phyloP scores from a whole-genome alignment of 1,139 yeast genomes.

The Yamadazyma dushanensis region DNA sequence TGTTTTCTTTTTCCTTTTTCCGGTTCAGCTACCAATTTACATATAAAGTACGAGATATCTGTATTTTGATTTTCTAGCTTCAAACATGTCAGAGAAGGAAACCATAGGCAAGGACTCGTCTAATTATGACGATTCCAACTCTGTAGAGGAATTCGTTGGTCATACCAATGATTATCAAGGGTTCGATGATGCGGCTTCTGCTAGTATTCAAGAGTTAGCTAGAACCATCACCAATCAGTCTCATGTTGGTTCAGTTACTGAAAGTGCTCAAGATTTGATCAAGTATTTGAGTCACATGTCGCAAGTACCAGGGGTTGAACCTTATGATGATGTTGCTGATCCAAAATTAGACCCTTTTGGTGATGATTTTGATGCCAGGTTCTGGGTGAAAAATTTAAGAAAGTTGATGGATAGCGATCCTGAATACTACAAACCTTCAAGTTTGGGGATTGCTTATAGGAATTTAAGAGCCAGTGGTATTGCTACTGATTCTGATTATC shows the following conservation, averaged over 20 bases:
- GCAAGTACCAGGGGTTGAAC: slow-evolving; percentile 50
- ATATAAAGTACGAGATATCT: neutral
- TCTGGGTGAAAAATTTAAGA: slow-evolving; percentile 29
- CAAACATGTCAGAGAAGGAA: slow-evolving; percentile 3
- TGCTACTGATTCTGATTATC: slow-evolving; percentile 79
- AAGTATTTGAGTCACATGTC: slow-evolving; percentile 50
- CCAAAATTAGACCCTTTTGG: slow-evolving; percentile 34
- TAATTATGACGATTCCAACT: slow-evolving; percentile 12
- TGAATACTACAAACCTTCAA: slow-evolving; percentile 62
- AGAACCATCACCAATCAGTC: slow-evolving; percentile 28
- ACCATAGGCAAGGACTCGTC: slow-evolving; percentile 10
- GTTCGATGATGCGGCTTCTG: slow-evolving; percentile 27
- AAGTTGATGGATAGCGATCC: slow-evolving; percentile 43
- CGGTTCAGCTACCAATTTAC: neutral
- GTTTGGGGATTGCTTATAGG: slow-evolving; percentile 68
- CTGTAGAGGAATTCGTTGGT: slow-evolving; percentile 14
- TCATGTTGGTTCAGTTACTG: slow-evolving; percentile 19
- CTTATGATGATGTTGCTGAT: slow-evolving; percentile 22
- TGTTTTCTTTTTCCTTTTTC: neutral
- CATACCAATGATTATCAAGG: slow-evolving; percentile 28
- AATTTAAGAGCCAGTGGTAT: slow-evolving; percentile 71
- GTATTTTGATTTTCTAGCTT: neutral
- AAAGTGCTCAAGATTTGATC: slow-evolving; percentile 52
- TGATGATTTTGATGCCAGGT: slow-evolving; percentile 56
- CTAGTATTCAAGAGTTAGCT: slow-evolving; percentile 31